A percentile compares a stretch with the other conserved stretches of the same genome.
These are phyloP conservation scores for Saturnispora diversa DNA, from an alignment of 805 yeast species.

Conservation along the genomic window DNA sequence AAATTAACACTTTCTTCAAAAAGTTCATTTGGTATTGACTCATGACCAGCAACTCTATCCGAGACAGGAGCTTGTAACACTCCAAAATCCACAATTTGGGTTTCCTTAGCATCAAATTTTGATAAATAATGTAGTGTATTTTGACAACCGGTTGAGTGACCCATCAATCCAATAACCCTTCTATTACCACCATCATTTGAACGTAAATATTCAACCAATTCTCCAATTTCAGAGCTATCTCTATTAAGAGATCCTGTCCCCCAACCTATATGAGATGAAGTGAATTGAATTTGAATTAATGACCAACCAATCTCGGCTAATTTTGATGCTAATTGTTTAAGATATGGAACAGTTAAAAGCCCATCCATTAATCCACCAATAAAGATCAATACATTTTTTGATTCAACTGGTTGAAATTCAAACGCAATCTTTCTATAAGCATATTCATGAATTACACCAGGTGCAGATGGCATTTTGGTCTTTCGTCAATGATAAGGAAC, in stretches of 20 bases:
- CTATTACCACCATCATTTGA: conserved; percentile 37
- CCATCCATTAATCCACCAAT: conserved; percentile 73
- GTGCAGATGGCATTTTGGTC: conserved; percentile 9
- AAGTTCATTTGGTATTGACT: conserved; percentile 13
- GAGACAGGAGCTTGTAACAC: conserved; percentile 73
- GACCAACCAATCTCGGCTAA: conserved; percentile 46
- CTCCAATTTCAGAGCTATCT: conserved; percentile 51
- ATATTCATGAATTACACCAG: conserved; percentile 43
- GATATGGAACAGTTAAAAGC: conserved; percentile 61
- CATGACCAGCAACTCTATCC: conserved; percentile 43
- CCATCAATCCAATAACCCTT: conserved; percentile 53
- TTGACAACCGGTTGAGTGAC: conserved; percentile 85
- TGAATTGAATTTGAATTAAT: conserved; percentile 47
- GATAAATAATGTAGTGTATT: conserved; percentile 58
- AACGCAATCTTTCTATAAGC: conserved; percentile 42
- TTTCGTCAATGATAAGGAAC: neutral
- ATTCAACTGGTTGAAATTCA: conserved; percentile 34
- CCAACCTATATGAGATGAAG: conserved; percentile 63
- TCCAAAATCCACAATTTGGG: conserved; percentile 40
- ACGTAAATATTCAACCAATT: conserved; percentile 49
- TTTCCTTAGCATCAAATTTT: conserved; percentile 22
- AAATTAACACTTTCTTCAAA: conserved; percentile 19
- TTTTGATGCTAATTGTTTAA: conserved; percentile 37
- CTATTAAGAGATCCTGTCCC: conserved; percentile 56
- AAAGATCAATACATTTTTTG: conserved; percentile 51